Evolutionary conservation across 805 yeast species (phyloP).

Genomic region (Clavispora vitiphila): DNA sequence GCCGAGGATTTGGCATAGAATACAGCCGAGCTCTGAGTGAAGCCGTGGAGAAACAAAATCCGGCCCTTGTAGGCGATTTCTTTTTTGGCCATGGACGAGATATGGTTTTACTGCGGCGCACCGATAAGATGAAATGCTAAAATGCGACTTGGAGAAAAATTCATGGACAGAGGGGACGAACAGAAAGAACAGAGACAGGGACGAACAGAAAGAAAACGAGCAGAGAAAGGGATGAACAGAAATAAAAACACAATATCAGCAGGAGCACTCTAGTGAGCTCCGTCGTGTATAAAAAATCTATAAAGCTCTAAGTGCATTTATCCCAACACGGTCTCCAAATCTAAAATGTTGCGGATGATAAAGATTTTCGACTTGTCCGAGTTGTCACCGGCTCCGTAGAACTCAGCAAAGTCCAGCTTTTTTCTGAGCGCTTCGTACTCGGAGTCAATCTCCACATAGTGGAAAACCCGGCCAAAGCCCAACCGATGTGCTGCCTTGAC

Average conservation of each 20-base stretch:
- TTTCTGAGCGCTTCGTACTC: conserved; percentile 36
- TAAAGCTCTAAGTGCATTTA: background rate
- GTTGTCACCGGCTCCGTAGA: conserved; percentile 31
- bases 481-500: conserved; percentile 65
- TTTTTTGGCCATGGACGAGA: background rate
- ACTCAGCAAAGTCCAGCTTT: conserved; percentile 27
- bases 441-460: conserved; percentile 67
- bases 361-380: conserved; percentile 29
- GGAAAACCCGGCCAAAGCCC: conserved; percentile 71
- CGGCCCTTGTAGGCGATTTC: conserved; percentile 30
- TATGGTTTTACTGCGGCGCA: background rate
- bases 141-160: no score
- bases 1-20: conserved; percentile 91
- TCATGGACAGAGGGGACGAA: no score
- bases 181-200: background rate
- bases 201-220: no score
- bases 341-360: conserved; percentile 55
- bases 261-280: no score
- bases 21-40: conserved; percentile 74
- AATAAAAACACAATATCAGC: no score
- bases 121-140: no score
- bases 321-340: conserved; percentile 31
- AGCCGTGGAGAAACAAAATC: conserved; percentile 87
- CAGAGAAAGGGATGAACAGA: no score
- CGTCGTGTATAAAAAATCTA: background rate